phyloP scores from a whole-genome alignment of 2,329 filamentous ascomycete genomes.

The Penicillium aurantiogriseum region DNA sequence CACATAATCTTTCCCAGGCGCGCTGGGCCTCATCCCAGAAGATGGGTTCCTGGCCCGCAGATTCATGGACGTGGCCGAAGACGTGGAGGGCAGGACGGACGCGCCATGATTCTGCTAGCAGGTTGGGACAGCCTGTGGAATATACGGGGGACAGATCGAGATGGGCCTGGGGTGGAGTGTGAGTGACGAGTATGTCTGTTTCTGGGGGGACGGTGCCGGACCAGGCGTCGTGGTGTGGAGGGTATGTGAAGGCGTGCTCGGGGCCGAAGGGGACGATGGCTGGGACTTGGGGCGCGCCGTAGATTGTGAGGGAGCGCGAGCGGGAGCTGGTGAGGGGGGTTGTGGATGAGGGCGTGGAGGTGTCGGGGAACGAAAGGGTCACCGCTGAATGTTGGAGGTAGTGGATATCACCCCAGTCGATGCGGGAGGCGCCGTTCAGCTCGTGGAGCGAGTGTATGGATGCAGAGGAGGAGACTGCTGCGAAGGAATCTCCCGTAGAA shows the following conservation, averaged over 20 bases:
- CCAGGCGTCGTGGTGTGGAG: slow-evolving; percentile 66
- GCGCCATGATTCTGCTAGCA: slow-evolving; percentile 71
- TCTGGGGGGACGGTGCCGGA: slow-evolving; percentile 66
- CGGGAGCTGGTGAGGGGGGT: slow-evolving; percentile 51
- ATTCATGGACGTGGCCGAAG: slow-evolving; percentile 82
- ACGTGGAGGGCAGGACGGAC: slow-evolving; percentile 74
- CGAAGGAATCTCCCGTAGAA: slow-evolving; percentile 20
- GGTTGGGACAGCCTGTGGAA: slow-evolving; percentile 66
- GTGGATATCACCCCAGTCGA: slow-evolving; percentile 66
- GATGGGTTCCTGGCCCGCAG: slow-evolving; percentile 65
- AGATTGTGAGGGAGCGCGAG: slow-evolving; percentile 64
- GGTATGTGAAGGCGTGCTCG: slow-evolving; percentile 77
- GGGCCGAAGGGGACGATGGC: slow-evolving; percentile 61
- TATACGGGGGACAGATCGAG: slow-evolving; percentile 56
- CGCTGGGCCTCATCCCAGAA: slow-evolving; percentile 74
- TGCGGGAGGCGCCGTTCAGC: slow-evolving; percentile 46
- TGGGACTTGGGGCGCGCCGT: slow-evolving; percentile 79
- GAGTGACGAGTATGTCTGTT: slow-evolving; percentile 77
- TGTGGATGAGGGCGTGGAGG: slow-evolving; percentile 46
- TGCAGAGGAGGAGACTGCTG: slow-evolving; percentile 36
- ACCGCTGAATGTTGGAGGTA: slow-evolving; percentile 72
- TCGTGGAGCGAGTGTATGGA: slow-evolving; percentile 41
- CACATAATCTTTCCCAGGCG: slow-evolving; percentile 66
- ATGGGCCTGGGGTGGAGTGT: slow-evolving; percentile 74
- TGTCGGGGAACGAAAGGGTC: slow-evolving; percentile 56